These are phyloP conservation scores for Podospora pseudoanserina DNA, from an alignment of 495 filamentous ascomycete genomes.

Conservation along the genomic window DNA sequence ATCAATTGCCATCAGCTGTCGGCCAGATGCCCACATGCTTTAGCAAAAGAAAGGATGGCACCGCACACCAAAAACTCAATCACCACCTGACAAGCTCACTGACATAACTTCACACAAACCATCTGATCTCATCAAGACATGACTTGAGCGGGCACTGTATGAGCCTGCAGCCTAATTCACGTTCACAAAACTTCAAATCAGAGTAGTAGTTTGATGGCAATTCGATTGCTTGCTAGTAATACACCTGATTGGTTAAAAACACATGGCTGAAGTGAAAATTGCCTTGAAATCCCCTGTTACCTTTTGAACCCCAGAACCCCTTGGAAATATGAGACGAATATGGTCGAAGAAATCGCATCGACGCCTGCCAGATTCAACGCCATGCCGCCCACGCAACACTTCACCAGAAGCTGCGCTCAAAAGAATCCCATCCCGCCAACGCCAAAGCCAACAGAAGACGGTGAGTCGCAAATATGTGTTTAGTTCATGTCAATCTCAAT, in stretches of 20 bases:
- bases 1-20: neutral
- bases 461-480: slow-evolving; percentile 17
- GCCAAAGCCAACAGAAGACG: slow-evolving; percentile 12
- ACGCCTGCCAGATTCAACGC: slow-evolving; percentile 23
- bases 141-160: neutral
- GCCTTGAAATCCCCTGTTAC: slow-evolving; percentile 18
- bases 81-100: neutral
- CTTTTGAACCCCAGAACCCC: slow-evolving; percentile 15
- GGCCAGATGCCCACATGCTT: neutral
- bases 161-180: neutral
- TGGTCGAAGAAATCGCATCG: slow-evolving; percentile 6
- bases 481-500: slow-evolving; percentile 56
- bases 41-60: neutral
- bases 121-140: neutral
- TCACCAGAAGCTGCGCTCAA: slow-evolving; percentile 12
- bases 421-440: slow-evolving; percentile 18
- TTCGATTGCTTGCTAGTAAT: slow-evolving; percentile 5
- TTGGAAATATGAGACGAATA: slow-evolving; percentile 5
- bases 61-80: neutral
- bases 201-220: neutral
- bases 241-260: slow-evolving; percentile 7
- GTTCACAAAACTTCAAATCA: neutral
- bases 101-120: neutral
- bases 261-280: slow-evolving; percentile 4
- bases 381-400: slow-evolving; percentile 19